These are phyloP conservation scores for Inosperma sp. DNA, from an alignment of 768 basidiomycete genomes.

Conservation along the genomic window DNA sequence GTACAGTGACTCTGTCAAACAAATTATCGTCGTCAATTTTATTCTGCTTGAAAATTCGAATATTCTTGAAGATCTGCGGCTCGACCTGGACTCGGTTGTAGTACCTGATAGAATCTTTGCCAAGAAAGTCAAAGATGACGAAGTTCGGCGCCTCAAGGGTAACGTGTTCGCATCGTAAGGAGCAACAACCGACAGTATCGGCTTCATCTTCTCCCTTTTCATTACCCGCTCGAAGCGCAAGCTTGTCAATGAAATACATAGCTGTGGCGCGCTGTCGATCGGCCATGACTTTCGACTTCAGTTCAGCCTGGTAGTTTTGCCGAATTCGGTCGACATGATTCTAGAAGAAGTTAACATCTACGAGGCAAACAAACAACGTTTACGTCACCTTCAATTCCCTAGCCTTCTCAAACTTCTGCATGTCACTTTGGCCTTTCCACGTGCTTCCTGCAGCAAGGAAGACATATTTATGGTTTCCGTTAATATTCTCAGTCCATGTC, in stretches of 20 bases:
- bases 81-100: conserved; percentile 90
- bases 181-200: conserved; percentile 98
- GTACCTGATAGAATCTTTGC: conserved; percentile 98
- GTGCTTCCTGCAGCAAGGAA: conserved; percentile 97
- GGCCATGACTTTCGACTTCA: conserved; percentile 89
- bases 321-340: conserved; percentile 89
- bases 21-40: conserved; percentile 84
- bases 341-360: conserved; percentile 36
- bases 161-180: conserved; percentile 93
- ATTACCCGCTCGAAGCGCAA: conserved; percentile 97
- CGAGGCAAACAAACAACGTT: background rate
- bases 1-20: conserved; percentile 92
- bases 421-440: conserved; percentile 96
- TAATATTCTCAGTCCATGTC: conserved; percentile 98
- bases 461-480: conserved; percentile 93
- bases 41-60: conserved; percentile 93
- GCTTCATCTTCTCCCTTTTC: conserved; percentile 99
- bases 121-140: conserved; percentile 94
- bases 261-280: conserved; percentile 97
- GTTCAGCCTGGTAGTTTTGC: conserved; percentile 76
- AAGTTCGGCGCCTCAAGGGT: conserved; percentile 84
- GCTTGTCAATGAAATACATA: conserved; percentile 97
- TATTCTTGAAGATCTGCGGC: conserved; percentile 94
- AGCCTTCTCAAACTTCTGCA: conserved; percentile 97
- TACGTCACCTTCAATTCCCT: conserved; percentile 81